These are phyloP conservation scores for Arctium lappa DNA, from an alignment of 129 eudicot genomes.

Conservation along the genomic window DNA sequence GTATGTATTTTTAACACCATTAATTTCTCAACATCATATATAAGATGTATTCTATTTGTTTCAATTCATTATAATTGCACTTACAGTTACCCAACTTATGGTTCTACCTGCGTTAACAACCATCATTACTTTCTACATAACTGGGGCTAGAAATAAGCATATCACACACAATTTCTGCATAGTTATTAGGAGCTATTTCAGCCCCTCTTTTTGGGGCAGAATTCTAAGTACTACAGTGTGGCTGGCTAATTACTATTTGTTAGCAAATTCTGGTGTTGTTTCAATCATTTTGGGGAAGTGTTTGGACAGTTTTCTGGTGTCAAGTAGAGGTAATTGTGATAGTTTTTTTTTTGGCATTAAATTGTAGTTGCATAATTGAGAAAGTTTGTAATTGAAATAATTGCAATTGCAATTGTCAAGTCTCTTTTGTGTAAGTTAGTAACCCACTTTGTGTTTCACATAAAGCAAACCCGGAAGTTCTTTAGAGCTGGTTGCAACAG, in stretches of 20 bases:
- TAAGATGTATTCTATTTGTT: slow-evolving; percentile 47
- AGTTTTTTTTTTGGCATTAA: not conserved
- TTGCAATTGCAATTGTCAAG: not conserved
- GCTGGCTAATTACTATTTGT: too few species aligned
- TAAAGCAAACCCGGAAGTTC: not conserved
- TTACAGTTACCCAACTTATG: too few species aligned
- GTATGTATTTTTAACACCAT: not conserved
- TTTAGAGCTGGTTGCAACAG: not conserved
- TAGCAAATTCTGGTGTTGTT: too few species aligned
- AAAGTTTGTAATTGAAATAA: not conserved
- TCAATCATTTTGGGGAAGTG: not conserved
- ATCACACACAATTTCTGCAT: too few species aligned
- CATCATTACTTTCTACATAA: too few species aligned
- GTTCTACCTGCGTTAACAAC: too few species aligned
- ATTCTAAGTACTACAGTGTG: too few species aligned
- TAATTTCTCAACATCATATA: not conserved
- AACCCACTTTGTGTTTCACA: not conserved
- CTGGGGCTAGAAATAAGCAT: too few species aligned
- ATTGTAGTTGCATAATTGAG: not conserved
- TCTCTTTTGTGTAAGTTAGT: not conserved
- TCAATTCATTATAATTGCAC: slow-evolving; percentile 38
- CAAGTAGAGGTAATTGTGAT: not conserved
- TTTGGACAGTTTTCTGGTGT: not conserved
- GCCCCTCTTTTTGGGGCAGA: too few species aligned
- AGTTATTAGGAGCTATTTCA: too few species aligned